A percentile compares a stretch with the other conserved stretches of the same genome.
Conservation (phyloP, 106 monocot genomes). For the Narthecium ossifragum region DNA sequence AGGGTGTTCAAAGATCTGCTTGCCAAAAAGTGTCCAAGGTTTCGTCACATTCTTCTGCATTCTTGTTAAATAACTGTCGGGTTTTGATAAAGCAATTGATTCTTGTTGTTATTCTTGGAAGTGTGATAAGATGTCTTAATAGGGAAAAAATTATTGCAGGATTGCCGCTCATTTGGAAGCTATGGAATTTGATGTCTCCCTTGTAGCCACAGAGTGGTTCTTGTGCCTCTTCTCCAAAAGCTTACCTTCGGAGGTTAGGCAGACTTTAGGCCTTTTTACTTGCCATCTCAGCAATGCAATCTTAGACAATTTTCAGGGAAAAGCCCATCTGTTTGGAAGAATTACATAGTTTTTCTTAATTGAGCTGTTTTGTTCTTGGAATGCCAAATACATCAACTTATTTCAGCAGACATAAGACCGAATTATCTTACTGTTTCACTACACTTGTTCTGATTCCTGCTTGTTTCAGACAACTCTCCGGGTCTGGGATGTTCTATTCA, state of each 20-base stretch:
- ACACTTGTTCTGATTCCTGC: too few relatives aligned
- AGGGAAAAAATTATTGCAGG: slow-evolving; percentile 35
- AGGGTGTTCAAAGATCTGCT: slow-evolving; percentile 94
- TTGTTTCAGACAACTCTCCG: slow-evolving; percentile 73
- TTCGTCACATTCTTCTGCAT: neutral
- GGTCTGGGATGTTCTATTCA: slow-evolving; percentile 97
- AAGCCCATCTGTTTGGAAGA: too few relatives aligned
- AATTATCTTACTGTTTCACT: too few relatives aligned
- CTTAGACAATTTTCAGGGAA: too few relatives aligned
- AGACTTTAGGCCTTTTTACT: neutral
- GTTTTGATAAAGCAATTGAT: too few relatives aligned
- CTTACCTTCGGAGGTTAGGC: slow-evolving; percentile 90
- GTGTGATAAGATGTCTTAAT: neutral
- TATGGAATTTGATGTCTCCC: slow-evolving; percentile 85
- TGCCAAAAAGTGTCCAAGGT: slow-evolving; percentile 94
- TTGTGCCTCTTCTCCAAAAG: slow-evolving; percentile 95
- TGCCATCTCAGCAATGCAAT: too few relatives aligned
- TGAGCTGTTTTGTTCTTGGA: neutral
- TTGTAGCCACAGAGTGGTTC: slow-evolving; percentile 95
- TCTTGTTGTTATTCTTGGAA: too few relatives aligned
- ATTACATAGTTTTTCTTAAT: too few relatives aligned
- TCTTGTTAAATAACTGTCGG: neutral
- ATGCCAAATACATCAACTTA: neutral
- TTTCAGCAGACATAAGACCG: too few relatives aligned
- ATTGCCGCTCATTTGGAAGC: slow-evolving; percentile 82